phyloP scores from a whole-genome alignment of 495 filamentous ascomycete species.

The Polyplosphaeria fusca region DNA sequence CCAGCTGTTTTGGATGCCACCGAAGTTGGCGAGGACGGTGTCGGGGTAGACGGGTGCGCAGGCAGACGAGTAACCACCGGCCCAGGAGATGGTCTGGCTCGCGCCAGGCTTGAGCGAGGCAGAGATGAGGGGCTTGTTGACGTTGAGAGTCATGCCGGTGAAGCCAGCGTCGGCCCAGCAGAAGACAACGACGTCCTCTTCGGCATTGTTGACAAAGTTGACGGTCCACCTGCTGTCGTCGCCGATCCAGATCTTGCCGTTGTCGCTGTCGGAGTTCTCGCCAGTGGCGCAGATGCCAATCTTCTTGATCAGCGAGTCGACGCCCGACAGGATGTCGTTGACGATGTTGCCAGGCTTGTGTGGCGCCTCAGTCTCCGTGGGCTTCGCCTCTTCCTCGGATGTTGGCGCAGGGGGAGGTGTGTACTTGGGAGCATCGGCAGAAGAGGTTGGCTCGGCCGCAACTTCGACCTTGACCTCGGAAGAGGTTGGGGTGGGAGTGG shows the following conservation, averaged over 20 bases:
- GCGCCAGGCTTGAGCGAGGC: conserved; percentile 4
- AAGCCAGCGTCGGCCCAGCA: conserved; percentile 21
- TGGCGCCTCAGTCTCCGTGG: neutral
- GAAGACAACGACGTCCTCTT: conserved; percentile 13
- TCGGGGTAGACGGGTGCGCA: conserved; percentile 38
- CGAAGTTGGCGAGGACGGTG: conserved; percentile 34
- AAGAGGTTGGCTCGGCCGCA: neutral
- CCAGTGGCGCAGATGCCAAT: neutral
- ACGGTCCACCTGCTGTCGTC: conserved; percentile 12
- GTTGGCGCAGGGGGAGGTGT: neutral
- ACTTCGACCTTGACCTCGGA: neutral
- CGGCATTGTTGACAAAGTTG: conserved; percentile 20
- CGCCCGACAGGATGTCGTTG: neutral
- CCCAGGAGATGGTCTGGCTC: conserved; percentile 11
- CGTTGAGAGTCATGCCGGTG: conserved; percentile 19
- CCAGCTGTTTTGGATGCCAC: conserved; percentile 43
- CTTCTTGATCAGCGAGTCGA: neutral
- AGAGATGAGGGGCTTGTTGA: conserved; percentile 6
- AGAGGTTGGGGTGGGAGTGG: neutral
- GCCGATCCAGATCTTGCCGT: conserved; percentile 23
- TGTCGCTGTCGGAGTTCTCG: neutral
- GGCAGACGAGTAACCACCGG: conserved; percentile 30
- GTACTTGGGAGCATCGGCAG: neutral
- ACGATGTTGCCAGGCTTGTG: neutral
- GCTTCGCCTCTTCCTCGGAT: conserved; percentile 15